Percentiles rank a stretch among this genome's conserved stretches.
Conservation (phyloP, 2,329 filamentous ascomycete genomes). For the Penicillium digitatum region DNA sequence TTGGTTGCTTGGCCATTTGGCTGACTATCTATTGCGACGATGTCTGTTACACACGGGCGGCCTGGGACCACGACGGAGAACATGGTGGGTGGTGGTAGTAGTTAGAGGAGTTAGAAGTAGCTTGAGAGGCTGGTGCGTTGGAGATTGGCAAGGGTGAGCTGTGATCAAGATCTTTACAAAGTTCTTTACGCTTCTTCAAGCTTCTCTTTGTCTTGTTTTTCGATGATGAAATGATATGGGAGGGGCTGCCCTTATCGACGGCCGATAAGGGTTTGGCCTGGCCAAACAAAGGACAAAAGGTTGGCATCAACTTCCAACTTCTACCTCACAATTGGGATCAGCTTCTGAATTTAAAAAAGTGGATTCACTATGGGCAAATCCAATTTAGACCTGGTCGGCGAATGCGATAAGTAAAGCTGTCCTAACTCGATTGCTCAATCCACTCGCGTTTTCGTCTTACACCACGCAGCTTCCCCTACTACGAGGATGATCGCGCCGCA, state of each 20-base stretch:
- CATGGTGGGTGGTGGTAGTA: constrained; percentile 38
- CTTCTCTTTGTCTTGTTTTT: constrained; percentile 10
- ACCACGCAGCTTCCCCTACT: constrained; percentile 68
- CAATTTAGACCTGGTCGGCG: constrained; percentile 54
- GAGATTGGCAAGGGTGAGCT: background rate
- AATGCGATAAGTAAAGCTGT: constrained; percentile 51
- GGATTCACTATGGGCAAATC: constrained; percentile 36
- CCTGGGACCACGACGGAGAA: constrained; percentile 61
- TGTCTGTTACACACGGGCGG: constrained; percentile 57
- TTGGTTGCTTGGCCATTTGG: constrained; percentile 56
- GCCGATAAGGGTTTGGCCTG: constrained; percentile 24
- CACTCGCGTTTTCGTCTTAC: constrained; percentile 14
- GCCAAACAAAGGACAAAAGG: background rate
- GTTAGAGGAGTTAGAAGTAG: background rate
- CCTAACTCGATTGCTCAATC: background rate
- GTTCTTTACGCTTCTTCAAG: background rate
- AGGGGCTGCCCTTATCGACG: constrained; percentile 23
- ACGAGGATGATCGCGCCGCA: constrained; percentile 54
- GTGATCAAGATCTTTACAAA: background rate
- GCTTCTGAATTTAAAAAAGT: background rate
- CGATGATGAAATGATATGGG: constrained; percentile 24
- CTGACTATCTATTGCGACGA: constrained; percentile 49
- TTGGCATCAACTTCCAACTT: background rate
- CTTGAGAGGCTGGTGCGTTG: background rate
- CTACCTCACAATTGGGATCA: background rate